Percentiles rank a stretch among this genome's conserved stretches.
phyloP scores from a whole-genome alignment of 164 flowering plant genomes.

The Magnolia sinica region DNA sequence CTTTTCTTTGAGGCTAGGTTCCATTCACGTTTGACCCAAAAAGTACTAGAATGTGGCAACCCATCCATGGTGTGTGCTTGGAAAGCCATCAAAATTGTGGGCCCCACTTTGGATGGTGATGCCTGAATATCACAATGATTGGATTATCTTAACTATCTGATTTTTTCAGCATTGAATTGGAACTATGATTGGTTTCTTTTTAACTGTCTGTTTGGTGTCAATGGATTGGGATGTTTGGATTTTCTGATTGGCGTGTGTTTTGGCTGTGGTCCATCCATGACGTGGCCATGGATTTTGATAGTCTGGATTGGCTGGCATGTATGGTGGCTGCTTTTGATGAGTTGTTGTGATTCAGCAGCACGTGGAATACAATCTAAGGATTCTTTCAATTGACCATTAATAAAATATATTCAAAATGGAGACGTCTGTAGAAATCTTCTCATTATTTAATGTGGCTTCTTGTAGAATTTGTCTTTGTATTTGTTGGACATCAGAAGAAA shows the following conservation, averaged over 20 bases:
- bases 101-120: background rate
- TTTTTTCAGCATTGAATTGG: background rate
- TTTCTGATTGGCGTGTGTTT: background rate
- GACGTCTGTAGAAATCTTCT: background rate
- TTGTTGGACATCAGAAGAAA: no score
- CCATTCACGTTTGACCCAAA: no score
- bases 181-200: background rate
- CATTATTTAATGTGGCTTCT: background rate
- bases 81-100: background rate
- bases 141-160: background rate
- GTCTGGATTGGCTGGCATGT: background rate
- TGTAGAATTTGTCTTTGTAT: background rate
- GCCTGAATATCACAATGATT: background rate
- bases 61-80: no score
- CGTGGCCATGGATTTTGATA: background rate
- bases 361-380: no score
- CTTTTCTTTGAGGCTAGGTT: no score
- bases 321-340: background rate
- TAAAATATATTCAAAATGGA: no score
- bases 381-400: background rate
- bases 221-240: background rate
- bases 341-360: background rate
- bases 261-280: background rate
- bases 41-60: no score
- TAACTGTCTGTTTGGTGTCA: background rate